phyloP scores from a whole-genome alignment of 768 basidiomycete species.

The Inosperma sp. region DNA sequence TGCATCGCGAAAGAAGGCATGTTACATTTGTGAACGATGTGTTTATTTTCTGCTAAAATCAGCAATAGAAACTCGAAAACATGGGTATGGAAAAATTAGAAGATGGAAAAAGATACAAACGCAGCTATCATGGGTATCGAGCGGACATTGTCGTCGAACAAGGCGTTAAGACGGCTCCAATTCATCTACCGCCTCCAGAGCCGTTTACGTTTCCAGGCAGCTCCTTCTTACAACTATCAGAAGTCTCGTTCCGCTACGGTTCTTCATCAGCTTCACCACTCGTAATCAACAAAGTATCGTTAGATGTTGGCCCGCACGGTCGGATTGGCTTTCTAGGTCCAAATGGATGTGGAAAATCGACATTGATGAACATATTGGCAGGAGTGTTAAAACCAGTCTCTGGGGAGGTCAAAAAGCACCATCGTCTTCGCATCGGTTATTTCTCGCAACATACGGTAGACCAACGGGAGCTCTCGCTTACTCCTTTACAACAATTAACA shows the following conservation, averaged over 20 bases:
- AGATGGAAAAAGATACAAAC: slow-evolving; percentile 30
- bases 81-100: slow-evolving; percentile 33
- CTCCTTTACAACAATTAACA: slow-evolving; percentile 27
- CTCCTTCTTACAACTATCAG: slow-evolving; percentile 31
- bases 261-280: slow-evolving; percentile 16
- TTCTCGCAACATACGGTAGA: slow-evolving; percentile 63
- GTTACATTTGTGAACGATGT: neutral
- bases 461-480: slow-evolving; percentile 33
- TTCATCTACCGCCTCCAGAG: slow-evolving; percentile 29
- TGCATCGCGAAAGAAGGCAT: slow-evolving; percentile 49
- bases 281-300: slow-evolving; percentile 28
- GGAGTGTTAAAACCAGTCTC: slow-evolving; percentile 37
- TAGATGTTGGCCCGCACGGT: slow-evolving; percentile 26
- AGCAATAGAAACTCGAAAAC: slow-evolving; percentile 27
- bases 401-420: slow-evolving; percentile 51
- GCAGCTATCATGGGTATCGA: slow-evolving; percentile 30
- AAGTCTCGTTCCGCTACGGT: slow-evolving; percentile 30
- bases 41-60: neutral
- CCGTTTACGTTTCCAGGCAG: slow-evolving; percentile 28
- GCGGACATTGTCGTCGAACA: slow-evolving; percentile 34
- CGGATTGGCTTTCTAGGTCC: slow-evolving; percentile 29
- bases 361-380: slow-evolving; percentile 45
- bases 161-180: slow-evolving; percentile 31
- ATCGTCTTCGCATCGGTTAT: slow-evolving; percentile 51
- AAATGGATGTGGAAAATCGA: slow-evolving; percentile 57